Conservation (phyloP, 768 basidiomycete genomes). For the Trametes maxima region DNA sequence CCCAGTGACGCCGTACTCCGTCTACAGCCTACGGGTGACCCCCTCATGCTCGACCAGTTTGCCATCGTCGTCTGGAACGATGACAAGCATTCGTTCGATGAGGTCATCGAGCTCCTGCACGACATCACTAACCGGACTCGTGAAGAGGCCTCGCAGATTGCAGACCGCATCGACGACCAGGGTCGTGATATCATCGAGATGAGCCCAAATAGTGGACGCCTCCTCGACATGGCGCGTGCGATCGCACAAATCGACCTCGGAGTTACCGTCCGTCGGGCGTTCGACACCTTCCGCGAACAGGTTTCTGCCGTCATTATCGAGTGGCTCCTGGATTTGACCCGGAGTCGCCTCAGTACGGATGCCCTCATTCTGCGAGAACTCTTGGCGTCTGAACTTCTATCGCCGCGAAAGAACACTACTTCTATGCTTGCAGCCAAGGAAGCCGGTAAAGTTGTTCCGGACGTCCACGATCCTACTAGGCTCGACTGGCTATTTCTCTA, state of each 20-base stretch:
- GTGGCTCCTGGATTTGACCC: constrained; percentile 82
- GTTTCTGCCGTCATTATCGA: constrained; percentile 82
- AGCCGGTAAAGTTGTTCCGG: constrained; percentile 36
- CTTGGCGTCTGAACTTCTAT: constrained; percentile 68
- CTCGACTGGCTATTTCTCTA: constrained; percentile 79
- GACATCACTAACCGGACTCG: constrained; percentile 54
- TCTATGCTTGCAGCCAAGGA: constrained; percentile 44
- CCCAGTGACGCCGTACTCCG: constrained; percentile 68
- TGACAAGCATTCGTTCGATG: constrained; percentile 93
- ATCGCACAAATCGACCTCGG: constrained; percentile 90
- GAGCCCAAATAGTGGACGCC: constrained; percentile 50
- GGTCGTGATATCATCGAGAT: constrained; percentile 87
- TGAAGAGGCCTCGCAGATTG: constrained; percentile 59
- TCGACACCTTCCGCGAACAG: constrained; percentile 89
- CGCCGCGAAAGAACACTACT: constrained; percentile 53
- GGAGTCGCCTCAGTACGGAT: constrained; percentile 69
- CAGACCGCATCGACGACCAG: constrained; percentile 67
- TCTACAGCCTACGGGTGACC: constrained; percentile 74
- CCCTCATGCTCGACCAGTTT: constrained; percentile 77
- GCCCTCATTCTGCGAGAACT: constrained; percentile 69
- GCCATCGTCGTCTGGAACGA: constrained; percentile 93
- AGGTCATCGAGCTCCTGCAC: constrained; percentile 74
- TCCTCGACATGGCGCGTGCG: constrained; percentile 78
- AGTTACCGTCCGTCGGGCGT: constrained; percentile 84
- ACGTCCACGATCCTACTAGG: constrained; percentile 54